These are phyloP conservation scores for Exutisphaerella laricina DNA, from an alignment of 2,329 filamentous ascomycete genomes.

Conservation along the genomic window DNA sequence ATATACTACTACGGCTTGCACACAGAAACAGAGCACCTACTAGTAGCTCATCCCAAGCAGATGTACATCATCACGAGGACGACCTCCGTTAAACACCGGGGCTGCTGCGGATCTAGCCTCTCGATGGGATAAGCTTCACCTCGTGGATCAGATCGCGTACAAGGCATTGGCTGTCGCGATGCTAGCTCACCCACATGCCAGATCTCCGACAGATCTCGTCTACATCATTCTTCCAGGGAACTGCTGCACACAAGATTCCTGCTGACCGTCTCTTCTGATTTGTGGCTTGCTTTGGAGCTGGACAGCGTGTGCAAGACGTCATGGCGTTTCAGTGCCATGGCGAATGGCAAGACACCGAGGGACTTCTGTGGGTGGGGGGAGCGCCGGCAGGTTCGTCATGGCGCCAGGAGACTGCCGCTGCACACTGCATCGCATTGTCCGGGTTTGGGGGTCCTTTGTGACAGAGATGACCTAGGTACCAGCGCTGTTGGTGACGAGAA, in stretches of 20 bases:
- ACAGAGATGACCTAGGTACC: too few relatives aligned
- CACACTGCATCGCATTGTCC: too few relatives aligned
- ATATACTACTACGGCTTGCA: not conserved
- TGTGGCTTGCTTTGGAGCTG: not conserved
- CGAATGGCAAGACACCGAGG: too few relatives aligned
- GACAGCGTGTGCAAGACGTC: not conserved
- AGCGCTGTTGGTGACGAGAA: too few relatives aligned
- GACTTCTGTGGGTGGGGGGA: too few relatives aligned
- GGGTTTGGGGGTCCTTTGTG: too few relatives aligned
- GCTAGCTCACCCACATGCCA: not conserved
- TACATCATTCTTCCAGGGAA: not conserved
- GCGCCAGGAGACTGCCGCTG: too few relatives aligned
- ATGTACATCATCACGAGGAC: not conserved
- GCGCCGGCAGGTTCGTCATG: too few relatives aligned
- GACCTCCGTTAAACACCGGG: not conserved
- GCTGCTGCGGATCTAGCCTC: not conserved
- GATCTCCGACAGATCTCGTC: slow-evolving; percentile 1
- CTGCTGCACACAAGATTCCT: not conserved
- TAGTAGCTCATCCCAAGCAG: too few relatives aligned
- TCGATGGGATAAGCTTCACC: not conserved
- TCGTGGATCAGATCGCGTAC: not conserved
- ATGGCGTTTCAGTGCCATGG: not conserved
- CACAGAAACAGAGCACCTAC: not conserved
- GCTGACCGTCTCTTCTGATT: too few relatives aligned
- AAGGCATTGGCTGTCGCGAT: not conserved